Evolutionary conservation across 495 filamentous ascomycete species (phyloP), one percentile per base, ranked within the genome.

Genomic region (Daldinia decipiens): DNA sequence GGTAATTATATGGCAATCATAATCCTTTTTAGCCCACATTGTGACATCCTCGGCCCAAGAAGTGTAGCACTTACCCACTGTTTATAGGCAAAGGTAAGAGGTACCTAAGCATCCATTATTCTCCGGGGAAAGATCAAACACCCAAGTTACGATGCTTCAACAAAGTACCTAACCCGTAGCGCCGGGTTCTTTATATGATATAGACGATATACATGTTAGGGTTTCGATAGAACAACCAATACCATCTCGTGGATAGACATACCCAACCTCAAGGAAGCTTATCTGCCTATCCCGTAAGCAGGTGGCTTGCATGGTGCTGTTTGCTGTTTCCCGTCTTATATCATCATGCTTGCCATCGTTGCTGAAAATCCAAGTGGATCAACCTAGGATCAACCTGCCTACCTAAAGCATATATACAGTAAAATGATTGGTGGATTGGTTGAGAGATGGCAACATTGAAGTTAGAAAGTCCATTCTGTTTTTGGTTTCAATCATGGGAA

Each of bases 261-360:
- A 47, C 17, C 43, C 9, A 12, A 12, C 17, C 3, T 24, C 19
- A 11, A 21, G 43, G 7, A 47, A 12, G 19, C 9, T 19, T 36
- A 11, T 24, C 4, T 32, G 7, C 29, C 29, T 32, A 47, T 47
- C 9, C 43, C 9, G 19, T 24, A 12, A 47, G 21, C 9, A 40
- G n/a, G 39, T 60, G 40, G 57, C 57, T 60, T 47, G 40, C 39
- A 60, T 60, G 7, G 11, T 29, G 21, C 26, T 11, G 24, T 40
- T 47, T 59, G 56, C 36, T 55, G 6, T 1, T 11, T 36, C 12
- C 34, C 34, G 34, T 36, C 34, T 36, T 36, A 36, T 36, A 36
- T 36, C 34, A 6, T 36, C 34, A 11, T 34, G 32, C 32, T 34
- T 34, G 32, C 32, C 11, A 34, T 34, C 32, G 11, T 34, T 34